Evolutionary conservation across 2,329 filamentous ascomycete genomes (phyloP), one percentile per base, ranked within the genome.

Genomic region (Talaromyces piceae): DNA sequence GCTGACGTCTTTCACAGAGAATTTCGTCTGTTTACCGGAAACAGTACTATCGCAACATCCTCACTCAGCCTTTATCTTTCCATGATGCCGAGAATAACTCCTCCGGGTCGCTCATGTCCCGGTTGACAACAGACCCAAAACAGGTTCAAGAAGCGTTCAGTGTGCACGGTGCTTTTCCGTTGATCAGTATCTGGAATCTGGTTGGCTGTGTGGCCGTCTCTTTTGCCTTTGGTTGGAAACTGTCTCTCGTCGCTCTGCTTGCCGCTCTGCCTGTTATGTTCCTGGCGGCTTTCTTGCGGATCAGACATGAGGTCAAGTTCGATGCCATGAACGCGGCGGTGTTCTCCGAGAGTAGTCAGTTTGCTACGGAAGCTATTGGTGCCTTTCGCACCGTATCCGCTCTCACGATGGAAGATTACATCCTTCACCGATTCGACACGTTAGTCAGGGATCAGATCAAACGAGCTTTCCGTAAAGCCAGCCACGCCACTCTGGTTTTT

Each of bases 171-270:
- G 65, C 64, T 6, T 65, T 76, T 45, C 73, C 81, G 2, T 75
- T 87, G 56, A 79, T 83, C 18, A 81, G 83, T 7, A 61, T 85
- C 20, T 84, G 88, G 62, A 84, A 80, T 45, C 67, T 91, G 3
- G 59, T 81, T 7, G 86, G 85, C 0, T 81, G 79, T 6, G 67
- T 88, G 12, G 71, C 77, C 41, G 84, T 91, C 47, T 77, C 84
- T 1, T 89, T 88, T 59, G 73, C 77, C 3, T 88, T 85, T 62
- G 84, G 84, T 1, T 91, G 87, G 87, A 91, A 89, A 63, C 73
- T 91, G 7, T 81, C 83, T 0, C 69, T 89, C 0, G 82, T 91
- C 0, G 77, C 80, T 0, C 70, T 82, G 7, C 85, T 81, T 58
- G 80, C 86, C 1, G 71, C 73, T 0, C 63, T 80, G 49, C 79